Evolutionary conservation across 1,139 yeast species (phyloP).

Genomic region (Kodamaea anthophila): DNA sequence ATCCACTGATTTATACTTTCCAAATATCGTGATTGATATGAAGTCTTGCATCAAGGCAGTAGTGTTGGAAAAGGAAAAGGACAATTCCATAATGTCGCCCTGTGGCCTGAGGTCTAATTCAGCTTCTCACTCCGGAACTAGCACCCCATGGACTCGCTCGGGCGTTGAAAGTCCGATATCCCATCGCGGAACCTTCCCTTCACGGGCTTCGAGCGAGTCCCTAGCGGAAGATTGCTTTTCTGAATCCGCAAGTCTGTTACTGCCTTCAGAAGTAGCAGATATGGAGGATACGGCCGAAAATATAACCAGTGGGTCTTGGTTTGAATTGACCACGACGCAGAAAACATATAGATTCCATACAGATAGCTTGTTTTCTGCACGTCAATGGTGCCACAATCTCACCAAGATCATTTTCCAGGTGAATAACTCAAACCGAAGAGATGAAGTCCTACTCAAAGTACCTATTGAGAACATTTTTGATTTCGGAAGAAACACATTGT

Average conservation of each 20-base stretch:
- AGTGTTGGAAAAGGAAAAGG: slow-evolving; percentile 27
- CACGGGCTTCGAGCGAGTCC: slow-evolving; percentile 3
- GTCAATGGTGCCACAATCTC: slow-evolving; percentile 71
- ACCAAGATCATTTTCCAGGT: slow-evolving; percentile 66
- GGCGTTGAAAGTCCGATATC: slow-evolving; percentile 2
- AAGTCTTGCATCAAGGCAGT: slow-evolving; percentile 60
- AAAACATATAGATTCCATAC: slow-evolving; percentile 63
- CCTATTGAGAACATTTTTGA: slow-evolving; percentile 69
- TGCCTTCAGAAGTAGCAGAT: slow-evolving; percentile 15
- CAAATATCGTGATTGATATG: slow-evolving; percentile 67
- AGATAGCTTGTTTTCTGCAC: slow-evolving; percentile 66
- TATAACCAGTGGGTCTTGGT: slow-evolving; percentile 38
- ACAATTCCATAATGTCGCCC: slow-evolving; percentile 9
- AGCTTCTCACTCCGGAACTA: slow-evolving; percentile 4
- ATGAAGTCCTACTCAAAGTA: slow-evolving; percentile 69
- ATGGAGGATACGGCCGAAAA: slow-evolving; percentile 25
- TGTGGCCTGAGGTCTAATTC: slow-evolving; percentile 8
- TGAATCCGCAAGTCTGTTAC: slow-evolving; percentile 19
- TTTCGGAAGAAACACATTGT: slow-evolving; percentile 36
- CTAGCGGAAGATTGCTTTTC: slow-evolving; percentile 18
- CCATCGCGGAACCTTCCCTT: neutral
- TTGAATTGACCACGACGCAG: slow-evolving; percentile 50
- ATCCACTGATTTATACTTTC: slow-evolving; percentile 79
- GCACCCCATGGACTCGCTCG: slow-evolving; percentile 6
- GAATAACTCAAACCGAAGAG: slow-evolving; percentile 60